These are phyloP conservation scores for Staphylotrichum longicolle DNA, from an alignment of 495 filamentous ascomycete genomes.

Conservation along the genomic window DNA sequence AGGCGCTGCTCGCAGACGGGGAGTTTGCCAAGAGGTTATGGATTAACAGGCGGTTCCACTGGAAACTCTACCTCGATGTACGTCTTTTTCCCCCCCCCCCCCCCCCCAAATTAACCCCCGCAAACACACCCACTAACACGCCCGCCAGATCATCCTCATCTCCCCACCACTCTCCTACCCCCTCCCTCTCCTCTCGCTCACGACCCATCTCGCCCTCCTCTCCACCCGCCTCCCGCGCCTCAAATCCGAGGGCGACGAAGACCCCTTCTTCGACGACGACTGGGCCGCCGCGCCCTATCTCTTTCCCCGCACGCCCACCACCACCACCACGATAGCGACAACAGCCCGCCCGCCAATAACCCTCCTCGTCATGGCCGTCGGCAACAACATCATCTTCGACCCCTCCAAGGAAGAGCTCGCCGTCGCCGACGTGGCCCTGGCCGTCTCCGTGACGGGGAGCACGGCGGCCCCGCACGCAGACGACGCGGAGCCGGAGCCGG, in stretches of 20 bases:
- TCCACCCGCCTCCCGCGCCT: slow-evolving; percentile 78
- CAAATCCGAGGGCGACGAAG: slow-evolving; percentile 83
- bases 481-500: slow-evolving; percentile 9
- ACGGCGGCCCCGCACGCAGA: not conserved
- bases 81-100: slow-evolving; percentile 35
- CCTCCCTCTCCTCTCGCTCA: slow-evolving; percentile 85
- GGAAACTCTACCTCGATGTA: slow-evolving; percentile 94
- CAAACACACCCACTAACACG: no score
- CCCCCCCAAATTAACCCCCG: not conserved
- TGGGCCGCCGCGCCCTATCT: slow-evolving; percentile 80
- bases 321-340: not conserved
- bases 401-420: slow-evolving; percentile 85
- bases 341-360: slow-evolving; percentile 69
- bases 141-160: slow-evolving; percentile 77
- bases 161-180: slow-evolving; percentile 90
- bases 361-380: slow-evolving; percentile 82
- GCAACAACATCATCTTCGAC: slow-evolving; percentile 89
- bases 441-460: slow-evolving; percentile 62
- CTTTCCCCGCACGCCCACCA: slow-evolving; percentile 54
- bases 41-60: slow-evolving; percentile 89
- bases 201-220: slow-evolving; percentile 93
- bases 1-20: slow-evolving; percentile 76
- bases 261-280: slow-evolving; percentile 97
- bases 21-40: slow-evolving; percentile 67
- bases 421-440: slow-evolving; percentile 83